phyloP scores from a whole-genome alignment of 129 eudicot species.

The Artemisia annua region DNA sequence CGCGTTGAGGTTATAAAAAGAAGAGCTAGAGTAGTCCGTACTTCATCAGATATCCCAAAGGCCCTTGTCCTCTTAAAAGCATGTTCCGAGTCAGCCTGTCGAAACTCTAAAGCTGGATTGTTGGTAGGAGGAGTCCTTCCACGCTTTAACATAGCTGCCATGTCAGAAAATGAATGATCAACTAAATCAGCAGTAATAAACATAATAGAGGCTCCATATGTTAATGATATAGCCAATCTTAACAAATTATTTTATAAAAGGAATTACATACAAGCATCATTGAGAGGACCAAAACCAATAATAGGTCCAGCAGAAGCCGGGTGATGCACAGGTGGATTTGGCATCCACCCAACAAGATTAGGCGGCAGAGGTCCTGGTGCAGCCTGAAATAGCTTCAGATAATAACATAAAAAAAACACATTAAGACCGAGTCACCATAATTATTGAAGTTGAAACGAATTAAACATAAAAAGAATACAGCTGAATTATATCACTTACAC shows the following conservation, averaged over 20 bases:
- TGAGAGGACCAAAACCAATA: slow-evolving; percentile 62
- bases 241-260: slow-evolving; percentile 6
- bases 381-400: slow-evolving; percentile 63
- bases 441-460: slow-evolving; percentile 14
- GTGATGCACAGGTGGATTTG: slow-evolving; percentile 69
- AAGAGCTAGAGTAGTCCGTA: slow-evolving; percentile 30
- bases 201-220: neutral
- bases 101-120: slow-evolving; percentile 59
- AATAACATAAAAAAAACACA: slow-evolving; percentile 12
- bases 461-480: neutral
- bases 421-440: slow-evolving; percentile 16
- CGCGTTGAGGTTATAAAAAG: slow-evolving; percentile 6
- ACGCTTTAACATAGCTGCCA: slow-evolving; percentile 60
- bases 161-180: slow-evolving; percentile 10
- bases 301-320: slow-evolving; percentile 76
- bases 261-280: slow-evolving; percentile 50
- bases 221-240: neutral
- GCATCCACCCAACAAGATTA: slow-evolving; percentile 73
- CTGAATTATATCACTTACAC: slow-evolving; percentile 52
- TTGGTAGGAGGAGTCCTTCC: slow-evolving; percentile 73
- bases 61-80: slow-evolving; percentile 68
- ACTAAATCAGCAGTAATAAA: neutral
- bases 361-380: slow-evolving; percentile 64
- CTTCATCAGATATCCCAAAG: slow-evolving; percentile 70
- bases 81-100: slow-evolving; percentile 74